Conservation (phyloP, 2,329 filamentous ascomycete genomes). For the Cladosporium velox region DNA sequence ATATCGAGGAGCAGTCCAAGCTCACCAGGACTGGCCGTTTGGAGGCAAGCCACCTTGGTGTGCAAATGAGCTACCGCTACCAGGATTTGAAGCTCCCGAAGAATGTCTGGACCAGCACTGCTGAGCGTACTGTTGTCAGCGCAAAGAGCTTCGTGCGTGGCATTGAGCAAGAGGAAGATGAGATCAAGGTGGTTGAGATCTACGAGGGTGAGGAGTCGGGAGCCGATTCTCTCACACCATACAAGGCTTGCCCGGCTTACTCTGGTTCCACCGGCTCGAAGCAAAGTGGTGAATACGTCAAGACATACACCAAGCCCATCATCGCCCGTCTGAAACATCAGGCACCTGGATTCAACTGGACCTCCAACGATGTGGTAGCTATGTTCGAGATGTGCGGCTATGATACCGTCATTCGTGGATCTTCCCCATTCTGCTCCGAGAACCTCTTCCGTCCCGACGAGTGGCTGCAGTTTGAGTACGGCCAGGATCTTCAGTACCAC, state of each 20-base stretch:
- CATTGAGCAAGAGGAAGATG: constrained; percentile 55
- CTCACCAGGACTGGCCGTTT: constrained; percentile 63
- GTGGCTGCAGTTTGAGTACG: constrained; percentile 65
- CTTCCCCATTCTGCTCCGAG: constrained; percentile 63
- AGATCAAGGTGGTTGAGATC: constrained; percentile 57
- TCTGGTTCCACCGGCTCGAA: constrained; percentile 59
- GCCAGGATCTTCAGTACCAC: constrained; percentile 68
- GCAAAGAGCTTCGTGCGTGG: constrained; percentile 61
- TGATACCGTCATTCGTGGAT: constrained; percentile 67
- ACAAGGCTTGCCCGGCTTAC: constrained; percentile 66
- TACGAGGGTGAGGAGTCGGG: constrained; percentile 60
- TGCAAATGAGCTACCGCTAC: constrained; percentile 61
- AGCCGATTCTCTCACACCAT: constrained; percentile 64
- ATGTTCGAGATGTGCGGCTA: constrained; percentile 73
- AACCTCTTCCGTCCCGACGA: constrained; percentile 63
- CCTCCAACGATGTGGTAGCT: constrained; percentile 61
- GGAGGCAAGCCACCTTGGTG: constrained; percentile 61
- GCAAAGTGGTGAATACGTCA: constrained; percentile 43
- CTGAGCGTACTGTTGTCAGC: constrained; percentile 61
- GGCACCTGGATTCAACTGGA: constrained; percentile 64
- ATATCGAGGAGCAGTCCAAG: constrained; percentile 57
- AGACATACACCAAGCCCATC: constrained; percentile 62
- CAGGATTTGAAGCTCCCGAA: constrained; percentile 55
- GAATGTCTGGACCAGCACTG: constrained; percentile 63
- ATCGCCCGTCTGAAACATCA: constrained; percentile 57